phyloP scores from a whole-genome alignment of 768 basidiomycete species.

The Pholiota molesta region DNA sequence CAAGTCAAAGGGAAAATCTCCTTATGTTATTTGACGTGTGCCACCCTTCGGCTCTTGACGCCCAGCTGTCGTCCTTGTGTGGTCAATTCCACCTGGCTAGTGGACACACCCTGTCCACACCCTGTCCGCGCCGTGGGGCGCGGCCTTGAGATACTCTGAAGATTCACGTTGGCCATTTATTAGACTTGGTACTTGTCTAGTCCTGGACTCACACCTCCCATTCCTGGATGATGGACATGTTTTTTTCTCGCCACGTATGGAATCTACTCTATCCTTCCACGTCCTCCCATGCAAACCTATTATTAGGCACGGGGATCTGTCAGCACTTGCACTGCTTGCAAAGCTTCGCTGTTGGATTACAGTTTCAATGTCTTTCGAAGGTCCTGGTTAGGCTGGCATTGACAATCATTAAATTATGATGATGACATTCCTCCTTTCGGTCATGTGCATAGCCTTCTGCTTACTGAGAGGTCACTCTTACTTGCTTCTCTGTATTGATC shows the following conservation, averaged over 20 bases:
- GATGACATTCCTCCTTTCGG: neutral
- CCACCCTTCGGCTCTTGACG: slow-evolving; percentile 7
- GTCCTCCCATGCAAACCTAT: neutral
- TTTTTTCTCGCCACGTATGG: neutral
- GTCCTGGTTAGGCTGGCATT: neutral
- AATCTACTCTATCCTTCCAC: neutral
- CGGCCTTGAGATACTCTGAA: neutral
- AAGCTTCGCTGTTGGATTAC: slow-evolving; percentile 5
- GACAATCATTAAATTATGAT: too few species aligned
- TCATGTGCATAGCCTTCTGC: neutral
- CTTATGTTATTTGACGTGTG: neutral
- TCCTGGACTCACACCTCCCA: neutral
- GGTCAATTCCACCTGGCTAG: neutral
- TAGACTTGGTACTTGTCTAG: neutral
- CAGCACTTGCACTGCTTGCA: slow-evolving; percentile 10
- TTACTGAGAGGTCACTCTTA: neutral
- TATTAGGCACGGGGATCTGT: neutral
- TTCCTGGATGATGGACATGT: neutral
- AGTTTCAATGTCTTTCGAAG: neutral
- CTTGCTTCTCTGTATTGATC: neutral
- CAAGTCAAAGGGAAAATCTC: neutral
- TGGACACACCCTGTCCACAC: neutral
- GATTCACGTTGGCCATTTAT: neutral
- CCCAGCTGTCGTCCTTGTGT: neutral
- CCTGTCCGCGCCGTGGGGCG: neutral